Evolutionary conservation across 2,329 filamentous ascomycete species (phyloP).

Genomic region (Colletotrichum australisinense): DNA sequence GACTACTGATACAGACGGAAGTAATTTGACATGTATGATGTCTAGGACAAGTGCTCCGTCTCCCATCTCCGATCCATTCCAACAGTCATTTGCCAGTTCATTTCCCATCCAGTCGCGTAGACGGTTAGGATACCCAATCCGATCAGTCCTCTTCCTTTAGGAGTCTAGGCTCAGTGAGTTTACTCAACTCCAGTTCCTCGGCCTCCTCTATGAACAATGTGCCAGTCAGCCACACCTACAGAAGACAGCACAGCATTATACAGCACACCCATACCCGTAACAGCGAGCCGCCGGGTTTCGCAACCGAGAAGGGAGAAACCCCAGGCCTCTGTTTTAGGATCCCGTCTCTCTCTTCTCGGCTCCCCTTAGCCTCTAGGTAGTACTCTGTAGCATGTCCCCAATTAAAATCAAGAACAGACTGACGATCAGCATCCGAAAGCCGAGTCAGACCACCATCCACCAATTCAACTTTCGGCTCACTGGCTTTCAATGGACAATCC

Average conservation of each 20-base stretch:
- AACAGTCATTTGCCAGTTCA: neutral
- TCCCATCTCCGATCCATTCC: neutral
- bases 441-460: slow-evolving; percentile 17
- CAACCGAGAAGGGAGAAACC: neutral
- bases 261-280: neutral
- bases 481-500: neutral
- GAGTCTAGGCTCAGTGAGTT: neutral
- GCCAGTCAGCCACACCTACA: too few species aligned
- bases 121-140: neutral
- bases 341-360: neutral
- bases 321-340: neutral
- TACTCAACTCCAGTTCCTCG: neutral
- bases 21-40: neutral
- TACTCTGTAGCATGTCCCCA: neutral
- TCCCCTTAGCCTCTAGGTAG: too few species aligned
- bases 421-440: slow-evolving; percentile 29
- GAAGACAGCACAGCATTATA: too few species aligned
- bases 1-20: too few species aligned
- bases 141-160: neutral
- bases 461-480: neutral
- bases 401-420: slow-evolving; percentile 17
- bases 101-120: neutral
- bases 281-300: neutral
- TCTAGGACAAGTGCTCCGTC: neutral
- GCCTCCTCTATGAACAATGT: neutral